phyloP scores from a whole-genome alignment of 2,329 filamentous ascomycete genomes.

The Fusarium miscanthi region DNA sequence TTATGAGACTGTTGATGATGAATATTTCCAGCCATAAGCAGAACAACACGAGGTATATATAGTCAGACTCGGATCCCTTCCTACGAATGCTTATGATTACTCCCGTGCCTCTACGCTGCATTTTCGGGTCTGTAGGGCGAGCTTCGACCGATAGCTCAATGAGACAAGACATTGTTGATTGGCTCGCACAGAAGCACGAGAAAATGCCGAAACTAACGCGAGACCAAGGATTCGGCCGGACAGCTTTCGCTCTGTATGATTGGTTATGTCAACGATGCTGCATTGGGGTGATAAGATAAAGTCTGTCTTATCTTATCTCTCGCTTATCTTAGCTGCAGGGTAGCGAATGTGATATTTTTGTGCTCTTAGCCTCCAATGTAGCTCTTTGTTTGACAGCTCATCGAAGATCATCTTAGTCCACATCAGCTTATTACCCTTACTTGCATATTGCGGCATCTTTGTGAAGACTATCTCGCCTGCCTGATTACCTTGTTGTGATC shows the following conservation, averaged over 20 bases:
- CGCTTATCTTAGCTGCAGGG: background rate
- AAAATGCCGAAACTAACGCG: slow-evolving; percentile 22
- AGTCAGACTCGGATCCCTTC: background rate
- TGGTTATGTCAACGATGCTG: background rate
- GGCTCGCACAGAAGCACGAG: slow-evolving; percentile 7
- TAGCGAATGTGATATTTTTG: background rate
- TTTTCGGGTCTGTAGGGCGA: background rate
- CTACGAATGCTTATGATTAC: background rate
- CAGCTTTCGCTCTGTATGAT: rapidly evolving
- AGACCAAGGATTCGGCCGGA: background rate
- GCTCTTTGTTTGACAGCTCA: rapidly evolving
- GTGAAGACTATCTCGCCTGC: background rate
- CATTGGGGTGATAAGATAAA: rapidly evolving
- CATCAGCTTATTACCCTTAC: rapidly evolving
- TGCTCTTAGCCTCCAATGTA: rapidly evolving
- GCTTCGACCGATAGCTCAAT: background rate
- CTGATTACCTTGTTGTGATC: no score
- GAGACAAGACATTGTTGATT: background rate
- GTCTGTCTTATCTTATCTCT: background rate
- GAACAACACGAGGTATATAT: background rate
- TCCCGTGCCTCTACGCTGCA: background rate
- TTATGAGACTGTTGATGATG: background rate
- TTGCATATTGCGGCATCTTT: no score
- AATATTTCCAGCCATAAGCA: rapidly evolving
- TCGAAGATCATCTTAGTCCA: rapidly evolving